Base-by-base conservation (phyloP, 2,329 filamentous ascomycete species). In the Hortaea sp. region DNA sequence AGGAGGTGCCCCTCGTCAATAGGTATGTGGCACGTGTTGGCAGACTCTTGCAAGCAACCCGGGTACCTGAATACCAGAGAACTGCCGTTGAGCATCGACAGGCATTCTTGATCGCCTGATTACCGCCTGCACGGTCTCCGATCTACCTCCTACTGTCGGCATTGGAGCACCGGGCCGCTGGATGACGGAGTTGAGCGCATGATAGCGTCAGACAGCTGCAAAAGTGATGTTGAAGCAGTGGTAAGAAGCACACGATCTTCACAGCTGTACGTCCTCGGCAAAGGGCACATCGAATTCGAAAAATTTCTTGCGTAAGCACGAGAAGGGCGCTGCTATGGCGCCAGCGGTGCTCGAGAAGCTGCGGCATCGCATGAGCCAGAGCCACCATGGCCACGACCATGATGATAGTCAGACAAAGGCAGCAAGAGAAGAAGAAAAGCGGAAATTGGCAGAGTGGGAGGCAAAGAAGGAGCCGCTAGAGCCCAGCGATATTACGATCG, bases 351-450 rank as follows among this genome's bases (percentile, higher is more conserved):
- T 66, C 44, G 51, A 58, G 40, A 62, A 64, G 46, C 58, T 66
- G 44, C 59, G 65, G 37, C 63, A 65, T 49, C 61, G 62, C 42
- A 55, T 56, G 54, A 59, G 55, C 51, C 54, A 56, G 47, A 59
- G 60, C 52, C 32, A 35, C 32, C 53, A 53, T 46, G 56, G 41
- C 30, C 7, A 35, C n/a, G n/a, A 9, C n/a, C 32, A 35, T n/a
- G 32, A 35, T 9, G 57, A 61, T 41, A 49, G 52, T 42, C 53
- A 54, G 35, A 51, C 56, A 32, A 48, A 49, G 44, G 51, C 49
- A 39, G 63, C 62, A 50, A 69, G 68, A 54, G 70, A 73, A 48
- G 63, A 71, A 41, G 71, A 74, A 62, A 72, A 72, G 61, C 62
- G 58, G 47, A 60, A 61, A 30, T 61, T 74, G 20, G 65, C 65